Evolutionary conservation across 495 filamentous ascomycete species (phyloP).

Genomic region (Aspergillus baeticus): DNA sequence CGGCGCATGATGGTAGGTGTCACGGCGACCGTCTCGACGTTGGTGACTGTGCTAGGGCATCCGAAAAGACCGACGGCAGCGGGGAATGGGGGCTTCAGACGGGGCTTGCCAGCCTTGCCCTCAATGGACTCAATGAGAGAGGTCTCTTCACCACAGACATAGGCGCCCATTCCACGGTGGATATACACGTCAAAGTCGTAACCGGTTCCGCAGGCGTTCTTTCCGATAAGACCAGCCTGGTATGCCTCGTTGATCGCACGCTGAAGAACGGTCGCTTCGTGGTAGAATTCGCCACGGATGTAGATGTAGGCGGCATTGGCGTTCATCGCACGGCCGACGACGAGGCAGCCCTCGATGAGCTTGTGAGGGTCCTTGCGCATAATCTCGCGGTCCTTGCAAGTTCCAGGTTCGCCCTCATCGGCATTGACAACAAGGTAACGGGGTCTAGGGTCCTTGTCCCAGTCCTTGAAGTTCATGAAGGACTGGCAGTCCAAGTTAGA

Average conservation of each 20-base stretch:
- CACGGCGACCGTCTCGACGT: constrained; percentile 95
- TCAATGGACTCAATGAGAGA: constrained; percentile 97
- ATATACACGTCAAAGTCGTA: constrained; percentile 98
- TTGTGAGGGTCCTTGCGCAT: constrained; percentile 99
- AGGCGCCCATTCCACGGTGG: constrained; percentile 95
- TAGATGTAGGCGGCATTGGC: constrained; percentile 98
- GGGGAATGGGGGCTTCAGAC: constrained; percentile 97
- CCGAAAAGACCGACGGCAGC: constrained; percentile 96
- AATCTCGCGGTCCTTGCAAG: constrained; percentile 99
- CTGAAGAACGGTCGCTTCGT: constrained; percentile 92
- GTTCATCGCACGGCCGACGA: constrained; percentile 96
- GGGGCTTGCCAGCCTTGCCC: constrained; percentile 97
- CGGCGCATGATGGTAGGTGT: constrained; percentile 94
- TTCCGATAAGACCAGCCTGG: constrained; percentile 86
- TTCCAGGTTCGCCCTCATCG: constrained; percentile 97
- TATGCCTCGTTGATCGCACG: constrained; percentile 97
- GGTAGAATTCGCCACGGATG: constrained; percentile 98
- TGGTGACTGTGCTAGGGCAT: constrained; percentile 95
- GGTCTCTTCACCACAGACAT: constrained; percentile 97
- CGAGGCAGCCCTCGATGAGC: constrained; percentile 93
- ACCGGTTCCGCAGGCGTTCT: constrained; percentile 94
- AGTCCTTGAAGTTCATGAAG: constrained; percentile 99
- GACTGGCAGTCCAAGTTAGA: constrained; percentile 55
- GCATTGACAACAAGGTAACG: constrained; percentile 97
- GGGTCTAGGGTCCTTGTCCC: constrained; percentile 96